These are phyloP conservation scores for Ganoderma resinaceum DNA, from an alignment of 1,284 basidiomycete species.

Conservation along the genomic window DNA sequence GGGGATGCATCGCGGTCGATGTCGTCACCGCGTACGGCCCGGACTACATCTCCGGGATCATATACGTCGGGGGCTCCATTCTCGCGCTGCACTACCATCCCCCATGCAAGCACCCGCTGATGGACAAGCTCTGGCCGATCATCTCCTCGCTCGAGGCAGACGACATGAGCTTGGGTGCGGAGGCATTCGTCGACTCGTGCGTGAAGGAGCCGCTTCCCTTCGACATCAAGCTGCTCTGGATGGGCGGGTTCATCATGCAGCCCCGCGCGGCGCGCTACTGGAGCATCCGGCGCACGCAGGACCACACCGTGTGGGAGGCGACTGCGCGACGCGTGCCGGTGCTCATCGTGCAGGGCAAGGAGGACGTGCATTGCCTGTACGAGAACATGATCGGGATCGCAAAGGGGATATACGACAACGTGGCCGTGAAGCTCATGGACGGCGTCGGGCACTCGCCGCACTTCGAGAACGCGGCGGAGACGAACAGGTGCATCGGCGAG, in stretches of 20 bases:
- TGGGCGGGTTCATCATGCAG: slow-evolving; percentile 45
- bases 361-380: slow-evolving; percentile 40
- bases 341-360: slow-evolving; percentile 43
- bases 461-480: slow-evolving; percentile 33
- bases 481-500: slow-evolving; percentile 17
- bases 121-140: slow-evolving; percentile 38
- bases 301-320: slow-evolving; percentile 39
- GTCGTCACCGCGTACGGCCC: slow-evolving; percentile 44
- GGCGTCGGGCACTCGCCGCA: slow-evolving; percentile 44
- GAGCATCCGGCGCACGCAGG: slow-evolving; percentile 42
- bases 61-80: slow-evolving; percentile 43
- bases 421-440: slow-evolving; percentile 39
- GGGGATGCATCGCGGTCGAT: slow-evolving; percentile 45
- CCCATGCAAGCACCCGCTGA: slow-evolving; percentile 40
- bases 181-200: slow-evolving; percentile 43
- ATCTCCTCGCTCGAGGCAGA: slow-evolving; percentile 39
- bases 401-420: slow-evolving; percentile 38
- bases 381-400: slow-evolving; percentile 39
- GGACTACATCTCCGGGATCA: slow-evolving; percentile 44
- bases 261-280: slow-evolving; percentile 40
- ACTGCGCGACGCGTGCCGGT: slow-evolving; percentile 41
- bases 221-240: slow-evolving; percentile 40
- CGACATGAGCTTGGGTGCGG: slow-evolving; percentile 38
- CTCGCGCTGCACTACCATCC: slow-evolving; percentile 33
- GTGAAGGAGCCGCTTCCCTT: slow-evolving; percentile 40